Conservation (phyloP, 768 basidiomycete genomes). For the Hortiboletus campestris region DNA sequence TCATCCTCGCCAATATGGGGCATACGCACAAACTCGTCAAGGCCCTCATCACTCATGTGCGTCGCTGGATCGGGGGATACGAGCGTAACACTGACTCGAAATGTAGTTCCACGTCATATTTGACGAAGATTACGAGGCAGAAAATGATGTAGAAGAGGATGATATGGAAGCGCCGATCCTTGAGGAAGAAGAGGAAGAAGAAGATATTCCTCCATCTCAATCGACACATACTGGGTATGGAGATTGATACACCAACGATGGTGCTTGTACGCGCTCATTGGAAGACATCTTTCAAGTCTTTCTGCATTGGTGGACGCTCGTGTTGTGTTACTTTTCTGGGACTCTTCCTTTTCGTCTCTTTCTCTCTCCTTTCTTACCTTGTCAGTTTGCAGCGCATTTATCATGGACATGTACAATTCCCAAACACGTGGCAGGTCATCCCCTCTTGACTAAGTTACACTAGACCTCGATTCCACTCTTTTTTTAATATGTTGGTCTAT, state of each 20-base stretch:
- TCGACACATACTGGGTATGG: constrained; percentile 23
- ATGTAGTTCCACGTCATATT: constrained; percentile 66
- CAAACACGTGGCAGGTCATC: constrained; percentile 5
- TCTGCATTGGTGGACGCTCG: constrained; percentile 17
- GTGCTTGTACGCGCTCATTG: constrained; percentile 8
- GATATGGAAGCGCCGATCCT: constrained; percentile 65
- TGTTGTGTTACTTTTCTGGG: constrained; percentile 25
- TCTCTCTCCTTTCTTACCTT: not conserved
- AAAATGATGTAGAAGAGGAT: constrained; percentile 57
- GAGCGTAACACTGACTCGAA: constrained; percentile 4
- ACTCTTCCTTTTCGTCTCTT: not conserved
- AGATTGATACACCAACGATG: constrained; percentile 13
- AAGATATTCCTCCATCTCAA: constrained; percentile 32
- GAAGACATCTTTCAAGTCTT: constrained; percentile 10
- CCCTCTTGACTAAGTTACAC: constrained; percentile 5
- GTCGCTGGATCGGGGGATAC: constrained; percentile 26
- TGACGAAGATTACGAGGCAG: constrained; percentile 61
- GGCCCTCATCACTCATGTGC: constrained; percentile 70
- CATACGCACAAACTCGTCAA: constrained; percentile 74
- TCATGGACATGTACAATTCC: constrained; percentile 33
- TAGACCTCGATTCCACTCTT: not conserved
- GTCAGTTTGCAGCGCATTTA: constrained; percentile 26
- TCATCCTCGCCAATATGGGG: constrained; percentile 80
- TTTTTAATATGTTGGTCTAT: constrained; percentile 13
- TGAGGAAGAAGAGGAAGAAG: constrained; percentile 55